These are phyloP conservation scores for Fusarium coicis DNA, from an alignment of 2,329 filamentous ascomycete genomes.

Conservation along the genomic window DNA sequence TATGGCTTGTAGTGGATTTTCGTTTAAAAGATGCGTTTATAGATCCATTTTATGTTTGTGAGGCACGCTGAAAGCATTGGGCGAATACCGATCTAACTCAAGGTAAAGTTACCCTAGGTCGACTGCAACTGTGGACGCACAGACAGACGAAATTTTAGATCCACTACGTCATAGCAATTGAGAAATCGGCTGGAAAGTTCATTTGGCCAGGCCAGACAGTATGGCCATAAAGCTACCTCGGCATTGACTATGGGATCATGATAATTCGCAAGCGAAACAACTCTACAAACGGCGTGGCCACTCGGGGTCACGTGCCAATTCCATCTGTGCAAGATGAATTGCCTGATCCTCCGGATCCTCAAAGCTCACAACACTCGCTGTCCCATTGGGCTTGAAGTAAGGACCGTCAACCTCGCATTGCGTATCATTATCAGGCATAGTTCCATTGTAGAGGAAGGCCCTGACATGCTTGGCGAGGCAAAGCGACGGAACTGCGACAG, in stretches of 20 bases:
- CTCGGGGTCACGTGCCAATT: slow-evolving; percentile 21
- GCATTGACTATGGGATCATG: too few relatives aligned
- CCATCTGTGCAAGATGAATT: slow-evolving; percentile 33
- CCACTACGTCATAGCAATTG: not conserved
- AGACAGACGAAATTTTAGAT: not conserved
- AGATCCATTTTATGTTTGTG: too few relatives aligned
- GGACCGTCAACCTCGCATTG: slow-evolving; percentile 52
- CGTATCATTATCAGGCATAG: slow-evolving; percentile 49
- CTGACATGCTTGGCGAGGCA: slow-evolving; percentile 52
- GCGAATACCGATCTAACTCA: too few relatives aligned
- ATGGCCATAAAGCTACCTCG: too few relatives aligned
- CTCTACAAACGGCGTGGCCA: slow-evolving; percentile 17
- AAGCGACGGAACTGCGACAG: slow-evolving; percentile 50
- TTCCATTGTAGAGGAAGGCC: slow-evolving; percentile 52
- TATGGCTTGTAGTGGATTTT: too few relatives aligned
- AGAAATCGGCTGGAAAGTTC: not conserved
- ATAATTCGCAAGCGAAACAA: too few relatives aligned
- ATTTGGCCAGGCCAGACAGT: not conserved
- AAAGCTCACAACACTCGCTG: not conserved
- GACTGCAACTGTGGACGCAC: too few relatives aligned
- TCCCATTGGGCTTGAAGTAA: slow-evolving; percentile 48
- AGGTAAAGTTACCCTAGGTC: too few relatives aligned
- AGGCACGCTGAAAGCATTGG: too few relatives aligned
- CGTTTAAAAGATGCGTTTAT: too few relatives aligned
- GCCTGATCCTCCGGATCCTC: slow-evolving; percentile 26